These are phyloP conservation scores for Mycena olivaceomarginata DNA, from an alignment of 768 basidiomycete species.

Conservation along the genomic window DNA sequence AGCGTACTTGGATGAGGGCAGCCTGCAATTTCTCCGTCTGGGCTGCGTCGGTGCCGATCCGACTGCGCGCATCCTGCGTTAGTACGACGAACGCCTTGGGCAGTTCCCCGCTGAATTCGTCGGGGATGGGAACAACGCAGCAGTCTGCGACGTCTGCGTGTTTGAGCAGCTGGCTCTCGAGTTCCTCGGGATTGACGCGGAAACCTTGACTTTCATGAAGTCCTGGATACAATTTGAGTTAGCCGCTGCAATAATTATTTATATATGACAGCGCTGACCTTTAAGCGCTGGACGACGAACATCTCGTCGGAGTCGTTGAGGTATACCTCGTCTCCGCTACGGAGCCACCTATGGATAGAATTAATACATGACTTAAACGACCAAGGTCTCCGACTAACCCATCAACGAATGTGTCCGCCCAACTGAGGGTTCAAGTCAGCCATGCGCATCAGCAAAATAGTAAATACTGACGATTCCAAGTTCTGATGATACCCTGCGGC, in stretches of 20 bases:
- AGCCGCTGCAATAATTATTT: too few species aligned
- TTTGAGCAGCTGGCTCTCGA: conserved; percentile 66
- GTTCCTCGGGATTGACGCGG: conserved; percentile 49
- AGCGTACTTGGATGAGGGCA: background rate
- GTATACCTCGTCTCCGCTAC: conserved; percentile 66
- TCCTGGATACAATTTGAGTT: conserved; percentile 49
- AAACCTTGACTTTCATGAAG: background rate
- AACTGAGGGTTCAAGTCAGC: conserved; percentile 34
- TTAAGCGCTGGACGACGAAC: conserved; percentile 70
- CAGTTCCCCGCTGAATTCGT: conserved; percentile 71
- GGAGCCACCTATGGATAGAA: conserved; percentile 57
- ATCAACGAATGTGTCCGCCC: conserved; percentile 62
- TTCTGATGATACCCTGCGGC: conserved; percentile 63
- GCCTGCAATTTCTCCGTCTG: background rate
- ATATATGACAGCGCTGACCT: background rate
- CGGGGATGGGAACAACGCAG: conserved; percentile 67
- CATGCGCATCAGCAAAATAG: background rate
- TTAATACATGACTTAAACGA: too few species aligned
- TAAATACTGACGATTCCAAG: conserved; percentile 54
- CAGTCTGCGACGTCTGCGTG: conserved; percentile 65
- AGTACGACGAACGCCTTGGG: conserved; percentile 71
- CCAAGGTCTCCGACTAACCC: conserved; percentile 44
- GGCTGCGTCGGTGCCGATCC: conserved; percentile 44
- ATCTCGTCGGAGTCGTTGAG: conserved; percentile 65
- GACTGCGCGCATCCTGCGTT: conserved; percentile 51